Conservation (phyloP, 2,329 filamentous ascomycete genomes). For the Trichoderma sp. region DNA sequence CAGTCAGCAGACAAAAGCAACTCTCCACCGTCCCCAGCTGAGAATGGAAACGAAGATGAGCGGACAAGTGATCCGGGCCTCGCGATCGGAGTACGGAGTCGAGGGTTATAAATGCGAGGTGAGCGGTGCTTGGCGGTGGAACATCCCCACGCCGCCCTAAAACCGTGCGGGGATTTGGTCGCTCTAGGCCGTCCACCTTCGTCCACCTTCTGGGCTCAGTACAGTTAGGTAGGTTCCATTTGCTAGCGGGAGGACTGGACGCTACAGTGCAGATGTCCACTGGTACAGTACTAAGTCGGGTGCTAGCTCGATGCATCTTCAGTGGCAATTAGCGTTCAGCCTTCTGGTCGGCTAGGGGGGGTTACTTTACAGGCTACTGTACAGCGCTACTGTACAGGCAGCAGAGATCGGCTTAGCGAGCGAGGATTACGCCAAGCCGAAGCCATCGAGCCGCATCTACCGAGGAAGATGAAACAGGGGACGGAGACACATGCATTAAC, state of each 20-base stretch:
- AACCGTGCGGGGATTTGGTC: not conserved
- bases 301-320: not conserved
- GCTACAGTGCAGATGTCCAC: not conserved
- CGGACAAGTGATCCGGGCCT: slow-evolving; percentile 14
- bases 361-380: not conserved
- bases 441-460: not conserved
- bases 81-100: slow-evolving; percentile 7
- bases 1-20: not conserved
- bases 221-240: not conserved
- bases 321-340: slow-evolving; percentile 1
- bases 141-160: not conserved
- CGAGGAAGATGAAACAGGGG: not conserved
- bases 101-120: slow-evolving; percentile 14
- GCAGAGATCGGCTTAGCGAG: not conserved
- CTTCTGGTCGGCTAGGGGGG: not conserved
- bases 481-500: not conserved
- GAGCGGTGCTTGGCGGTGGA: not conserved
- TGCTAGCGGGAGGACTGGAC: not conserved
- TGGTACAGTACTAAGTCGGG: too few species aligned
- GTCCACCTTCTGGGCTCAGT: too few species aligned
- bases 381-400: not conserved
- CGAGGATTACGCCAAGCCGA: not conserved
- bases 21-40: slow-evolving; percentile 5
- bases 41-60: not conserved
- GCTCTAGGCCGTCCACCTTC: not conserved